Evolutionary conservation across 1,284 basidiomycete species (phyloP).

Genomic region (Cutaneotrichosporon cavernicola): DNA sequence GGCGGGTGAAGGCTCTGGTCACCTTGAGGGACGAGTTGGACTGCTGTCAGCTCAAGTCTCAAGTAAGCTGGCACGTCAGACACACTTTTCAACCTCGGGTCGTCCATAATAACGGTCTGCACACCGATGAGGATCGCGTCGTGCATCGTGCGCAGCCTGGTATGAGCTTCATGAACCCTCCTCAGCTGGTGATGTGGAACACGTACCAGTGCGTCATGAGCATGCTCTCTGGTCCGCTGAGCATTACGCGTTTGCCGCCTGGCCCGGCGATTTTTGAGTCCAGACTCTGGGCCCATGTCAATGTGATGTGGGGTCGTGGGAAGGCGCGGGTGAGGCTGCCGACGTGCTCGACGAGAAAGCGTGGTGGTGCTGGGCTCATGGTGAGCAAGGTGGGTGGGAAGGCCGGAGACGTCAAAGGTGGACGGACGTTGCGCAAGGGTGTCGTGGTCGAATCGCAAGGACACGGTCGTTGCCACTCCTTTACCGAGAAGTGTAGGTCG

Average conservation of each 20-base stretch:
- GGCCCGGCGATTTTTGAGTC: slow-evolving; percentile 88
- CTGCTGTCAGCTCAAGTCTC: slow-evolving; percentile 19
- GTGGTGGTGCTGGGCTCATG: slow-evolving; percentile 9
- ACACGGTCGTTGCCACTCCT: too few species aligned
- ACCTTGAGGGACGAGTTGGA: slow-evolving; percentile 38
- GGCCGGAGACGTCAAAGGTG: background rate
- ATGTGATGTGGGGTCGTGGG: slow-evolving; percentile 58
- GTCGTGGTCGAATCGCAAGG: background rate
- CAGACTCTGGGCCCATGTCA: slow-evolving; percentile 93
- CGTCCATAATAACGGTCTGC: slow-evolving; percentile 83
- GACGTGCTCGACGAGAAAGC: slow-evolving; percentile 21
- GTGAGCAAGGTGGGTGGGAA: background rate
- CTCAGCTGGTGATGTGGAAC: background rate
- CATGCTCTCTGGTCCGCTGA: slow-evolving; percentile 87
- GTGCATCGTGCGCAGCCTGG: slow-evolving; percentile 81
- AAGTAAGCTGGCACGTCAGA: slow-evolving; percentile 12
- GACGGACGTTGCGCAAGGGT: background rate
- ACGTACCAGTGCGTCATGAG: slow-evolving; percentile 86
- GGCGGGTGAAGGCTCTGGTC: slow-evolving; percentile 55
- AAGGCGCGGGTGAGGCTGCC: slow-evolving; percentile 14
- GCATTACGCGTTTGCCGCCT: slow-evolving; percentile 69
- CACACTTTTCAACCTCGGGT: slow-evolving; percentile 89
- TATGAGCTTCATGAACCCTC: background rate
- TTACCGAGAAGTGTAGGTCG: too few species aligned
- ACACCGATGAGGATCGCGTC: slow-evolving; percentile 90